Conservation (phyloP, 306 rosid genomes). For the Gleditsia sinensis region DNA sequence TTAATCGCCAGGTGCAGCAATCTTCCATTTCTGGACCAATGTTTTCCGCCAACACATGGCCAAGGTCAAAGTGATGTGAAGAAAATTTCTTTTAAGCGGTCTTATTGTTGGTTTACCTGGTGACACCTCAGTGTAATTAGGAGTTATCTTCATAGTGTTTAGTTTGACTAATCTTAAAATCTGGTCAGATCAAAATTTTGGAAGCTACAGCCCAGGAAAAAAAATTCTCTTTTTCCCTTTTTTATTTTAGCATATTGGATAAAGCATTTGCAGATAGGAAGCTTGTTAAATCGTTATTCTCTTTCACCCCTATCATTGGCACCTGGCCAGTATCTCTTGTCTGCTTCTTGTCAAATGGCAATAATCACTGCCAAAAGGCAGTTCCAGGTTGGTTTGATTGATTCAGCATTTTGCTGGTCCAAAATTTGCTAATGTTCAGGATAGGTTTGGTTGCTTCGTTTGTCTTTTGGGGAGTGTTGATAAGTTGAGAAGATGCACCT, state of each 20-base stretch:
- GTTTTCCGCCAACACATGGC: slow-evolving; percentile 29
- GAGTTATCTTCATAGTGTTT: slow-evolving; percentile 38
- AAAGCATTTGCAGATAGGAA: not conserved
- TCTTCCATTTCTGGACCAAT: slow-evolving; percentile 24
- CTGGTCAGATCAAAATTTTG: slow-evolving; percentile 44
- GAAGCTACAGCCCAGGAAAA: slow-evolving; percentile 38
- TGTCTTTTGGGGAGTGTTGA: slow-evolving; percentile 19
- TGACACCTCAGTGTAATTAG: slow-evolving; percentile 41
- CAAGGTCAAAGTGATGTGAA: slow-evolving; percentile 31
- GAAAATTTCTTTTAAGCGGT: slow-evolving; percentile 36
- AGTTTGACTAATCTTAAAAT: slow-evolving; percentile 42
- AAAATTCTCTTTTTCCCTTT: not conserved
- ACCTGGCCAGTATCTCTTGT: not conserved
- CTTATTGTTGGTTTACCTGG: slow-evolving; percentile 23
- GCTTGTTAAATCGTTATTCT: not conserved
- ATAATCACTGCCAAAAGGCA: slow-evolving; percentile 41
- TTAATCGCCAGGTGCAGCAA: slow-evolving; percentile 42
- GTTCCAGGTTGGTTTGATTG: slow-evolving; percentile 35
- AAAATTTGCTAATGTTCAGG: slow-evolving; percentile 11
- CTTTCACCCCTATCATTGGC: not conserved
- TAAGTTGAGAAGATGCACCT: slow-evolving; percentile 6
- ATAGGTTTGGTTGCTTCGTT: slow-evolving; percentile 28
- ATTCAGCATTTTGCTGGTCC: slow-evolving; percentile 26
- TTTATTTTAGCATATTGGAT: not conserved
- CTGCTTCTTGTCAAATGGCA: slow-evolving; percentile 24